These are phyloP conservation scores for Nyssa sinensis DNA, from an alignment of 148 eudicot species.

Conservation along the genomic window DNA sequence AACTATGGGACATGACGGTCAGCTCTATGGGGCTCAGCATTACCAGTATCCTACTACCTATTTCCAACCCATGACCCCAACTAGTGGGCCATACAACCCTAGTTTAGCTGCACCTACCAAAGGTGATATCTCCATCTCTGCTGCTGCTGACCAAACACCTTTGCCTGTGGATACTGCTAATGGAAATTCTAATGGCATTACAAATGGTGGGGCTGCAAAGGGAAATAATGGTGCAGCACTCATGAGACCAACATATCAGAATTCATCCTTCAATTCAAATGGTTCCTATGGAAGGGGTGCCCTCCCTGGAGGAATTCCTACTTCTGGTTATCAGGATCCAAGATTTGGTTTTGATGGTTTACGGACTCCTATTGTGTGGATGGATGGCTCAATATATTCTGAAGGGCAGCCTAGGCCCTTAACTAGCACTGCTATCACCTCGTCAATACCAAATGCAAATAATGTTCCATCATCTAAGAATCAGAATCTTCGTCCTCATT, in stretches of 20 bases:
- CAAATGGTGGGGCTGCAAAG: conserved; percentile 34
- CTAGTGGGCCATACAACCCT: conserved; percentile 36
- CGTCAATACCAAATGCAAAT: conserved; percentile 32
- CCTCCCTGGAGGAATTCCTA: conserved; percentile 34
- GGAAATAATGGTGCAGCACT: conserved; percentile 36
- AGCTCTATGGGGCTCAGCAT: conserved; percentile 53
- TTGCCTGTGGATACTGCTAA: conserved; percentile 34
- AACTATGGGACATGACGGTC: conserved; percentile 54
- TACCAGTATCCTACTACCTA: conserved; percentile 61
- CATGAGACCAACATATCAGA: conserved; percentile 32
- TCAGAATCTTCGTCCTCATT: conserved; percentile 46
- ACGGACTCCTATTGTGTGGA: conserved; percentile 54
- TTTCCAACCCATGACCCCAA: conserved; percentile 43
- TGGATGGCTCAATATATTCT: conserved; percentile 38
- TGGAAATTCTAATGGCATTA: no score
- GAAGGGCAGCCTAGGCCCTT: conserved; percentile 43
- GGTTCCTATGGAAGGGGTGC: conserved; percentile 40
- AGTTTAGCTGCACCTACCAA: conserved; percentile 33
- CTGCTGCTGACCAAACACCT: conserved; percentile 38
- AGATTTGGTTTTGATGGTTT: conserved; percentile 51
- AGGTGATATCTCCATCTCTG: conserved; percentile 34
- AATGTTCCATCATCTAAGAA: no score
- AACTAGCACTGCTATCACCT: conserved; percentile 26
- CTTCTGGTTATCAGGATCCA: conserved; percentile 55
- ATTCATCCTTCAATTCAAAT: conserved; percentile 32